Evolutionary conservation across 495 filamentous ascomycete genomes (phyloP).

Genomic region (Aspergillus olivimuriae): DNA sequence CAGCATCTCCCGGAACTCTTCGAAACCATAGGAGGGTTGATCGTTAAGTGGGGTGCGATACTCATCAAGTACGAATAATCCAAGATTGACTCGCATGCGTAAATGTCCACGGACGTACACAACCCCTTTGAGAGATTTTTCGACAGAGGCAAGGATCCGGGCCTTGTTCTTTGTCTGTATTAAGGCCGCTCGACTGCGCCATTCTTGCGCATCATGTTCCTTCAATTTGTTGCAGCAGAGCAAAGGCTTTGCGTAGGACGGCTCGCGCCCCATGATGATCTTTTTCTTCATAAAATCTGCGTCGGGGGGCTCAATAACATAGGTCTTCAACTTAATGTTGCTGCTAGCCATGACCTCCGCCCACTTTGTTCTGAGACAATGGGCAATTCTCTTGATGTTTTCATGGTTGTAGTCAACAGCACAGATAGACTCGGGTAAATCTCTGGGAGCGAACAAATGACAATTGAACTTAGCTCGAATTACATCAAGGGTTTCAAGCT

Average conservation of each 20-base stretch:
- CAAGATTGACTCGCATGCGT: conserved; percentile 53
- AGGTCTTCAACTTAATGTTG: conserved; percentile 24
- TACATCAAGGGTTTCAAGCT: conserved; percentile 41
- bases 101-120: conserved; percentile 32
- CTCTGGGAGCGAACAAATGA: conserved; percentile 22
- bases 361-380: conserved; percentile 28
- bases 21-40: conserved; percentile 30
- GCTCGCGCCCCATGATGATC: conserved; percentile 12
- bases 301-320: conserved; percentile 37
- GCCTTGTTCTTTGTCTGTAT: conserved; percentile 20
- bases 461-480: conserved; percentile 33
- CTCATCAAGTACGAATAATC: conserved; percentile 41
- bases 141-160: conserved; percentile 20
- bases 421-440: conserved; percentile 24
- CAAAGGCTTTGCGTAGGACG: conserved; percentile 10
- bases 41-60: conserved; percentile 34
- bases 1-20: conserved; percentile 46
- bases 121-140: conserved; percentile 25
- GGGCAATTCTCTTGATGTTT: conserved; percentile 25
- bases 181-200: conserved; percentile 8
- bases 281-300: conserved; percentile 9
- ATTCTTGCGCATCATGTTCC: conserved; percentile 5
- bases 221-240: conserved; percentile 8
- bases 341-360: conserved; percentile 26
- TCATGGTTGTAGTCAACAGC: conserved; percentile 15